phyloP scores from a whole-genome alignment of 129 eudicot species.

The Centrapalus pauciflorus region DNA sequence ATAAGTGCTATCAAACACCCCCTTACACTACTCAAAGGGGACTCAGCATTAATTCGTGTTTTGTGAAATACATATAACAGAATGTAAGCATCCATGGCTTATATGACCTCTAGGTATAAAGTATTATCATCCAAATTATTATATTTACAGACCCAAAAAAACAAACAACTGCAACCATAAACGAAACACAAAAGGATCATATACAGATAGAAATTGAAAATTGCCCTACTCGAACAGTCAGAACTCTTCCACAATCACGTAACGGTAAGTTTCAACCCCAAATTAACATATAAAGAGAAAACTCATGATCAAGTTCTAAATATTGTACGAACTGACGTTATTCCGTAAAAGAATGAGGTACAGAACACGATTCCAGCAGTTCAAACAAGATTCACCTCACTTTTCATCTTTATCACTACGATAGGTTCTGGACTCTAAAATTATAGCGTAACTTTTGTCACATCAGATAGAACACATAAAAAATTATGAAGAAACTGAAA shows the following conservation, averaged over 20 bases:
- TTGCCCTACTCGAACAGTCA: background rate
- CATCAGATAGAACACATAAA: slow-evolving; percentile 8
- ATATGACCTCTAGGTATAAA: background rate
- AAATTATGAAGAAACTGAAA: background rate
- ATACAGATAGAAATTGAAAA: background rate
- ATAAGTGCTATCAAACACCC: no score
- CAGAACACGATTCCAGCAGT: background rate
- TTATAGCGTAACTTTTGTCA: background rate
- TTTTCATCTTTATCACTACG: background rate
- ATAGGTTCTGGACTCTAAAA: background rate
- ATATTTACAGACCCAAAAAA: background rate
- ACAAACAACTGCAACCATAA: background rate
- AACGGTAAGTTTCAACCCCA: slow-evolving; percentile 1
- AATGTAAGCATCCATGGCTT: background rate
- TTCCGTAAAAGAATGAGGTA: background rate
- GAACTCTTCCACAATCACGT: background rate
- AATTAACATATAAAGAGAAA: slow-evolving; percentile 6
- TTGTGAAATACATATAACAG: background rate
- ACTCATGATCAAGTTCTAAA: background rate
- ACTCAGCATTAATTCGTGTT: background rate
- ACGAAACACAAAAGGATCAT: background rate
- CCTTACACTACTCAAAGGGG: background rate
- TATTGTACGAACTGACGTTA: background rate
- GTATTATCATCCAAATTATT: background rate
- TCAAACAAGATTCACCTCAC: background rate